Conservation (phyloP, 495 filamentous ascomycete genomes). For the Cryomyces minteri region DNA sequence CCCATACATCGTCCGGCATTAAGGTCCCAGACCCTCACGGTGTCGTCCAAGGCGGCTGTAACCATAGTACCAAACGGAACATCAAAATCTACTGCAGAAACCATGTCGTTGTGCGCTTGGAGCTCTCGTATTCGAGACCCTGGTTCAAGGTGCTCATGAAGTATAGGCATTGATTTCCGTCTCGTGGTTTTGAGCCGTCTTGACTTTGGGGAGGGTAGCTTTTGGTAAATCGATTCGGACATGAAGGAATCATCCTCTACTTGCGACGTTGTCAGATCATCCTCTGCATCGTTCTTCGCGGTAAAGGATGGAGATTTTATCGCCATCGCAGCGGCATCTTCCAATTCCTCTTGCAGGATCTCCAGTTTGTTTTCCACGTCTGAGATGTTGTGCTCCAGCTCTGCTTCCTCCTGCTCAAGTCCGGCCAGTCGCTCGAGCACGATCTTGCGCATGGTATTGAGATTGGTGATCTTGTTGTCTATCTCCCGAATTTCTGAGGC, state of each 20-base stretch:
- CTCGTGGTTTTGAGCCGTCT: conserved; percentile 44
- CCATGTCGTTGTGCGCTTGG: conserved; percentile 69
- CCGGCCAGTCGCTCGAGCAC: conserved; percentile 74
- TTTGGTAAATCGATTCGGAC: conserved; percentile 95
- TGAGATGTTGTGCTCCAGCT: conserved; percentile 71
- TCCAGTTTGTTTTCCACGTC: conserved; percentile 77
- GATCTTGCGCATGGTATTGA: conserved; percentile 85
- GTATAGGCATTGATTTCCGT: conserved; percentile 77
- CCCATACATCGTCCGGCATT: conserved; percentile 84
- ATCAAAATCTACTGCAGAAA: conserved; percentile 90
- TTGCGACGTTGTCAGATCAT: conserved; percentile 31
- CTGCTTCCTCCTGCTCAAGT: conserved; percentile 84
- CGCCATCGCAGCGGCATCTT: conserved; percentile 42
- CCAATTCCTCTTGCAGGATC: conserved; percentile 57
- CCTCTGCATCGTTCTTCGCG: conserved; percentile 34
- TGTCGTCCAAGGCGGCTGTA: conserved; percentile 87
- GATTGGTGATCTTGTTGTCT: conserved; percentile 87
- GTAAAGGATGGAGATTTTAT: conserved; percentile 22
- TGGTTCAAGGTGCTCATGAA: conserved; percentile 89
- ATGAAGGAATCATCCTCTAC: conserved; percentile 62
- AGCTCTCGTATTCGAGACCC: conserved; percentile 79
- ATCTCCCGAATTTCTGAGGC: conserved; percentile 91
- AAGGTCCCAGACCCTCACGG: conserved; percentile 94
- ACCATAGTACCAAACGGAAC: conserved; percentile 91
- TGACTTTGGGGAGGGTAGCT: conserved; percentile 49